Percentiles rank a stretch among this genome's conserved stretches.
Evolutionary conservation across 1,139 yeast genomes (phyloP).

Genomic region (Geotrichum phurueaensis): DNA sequence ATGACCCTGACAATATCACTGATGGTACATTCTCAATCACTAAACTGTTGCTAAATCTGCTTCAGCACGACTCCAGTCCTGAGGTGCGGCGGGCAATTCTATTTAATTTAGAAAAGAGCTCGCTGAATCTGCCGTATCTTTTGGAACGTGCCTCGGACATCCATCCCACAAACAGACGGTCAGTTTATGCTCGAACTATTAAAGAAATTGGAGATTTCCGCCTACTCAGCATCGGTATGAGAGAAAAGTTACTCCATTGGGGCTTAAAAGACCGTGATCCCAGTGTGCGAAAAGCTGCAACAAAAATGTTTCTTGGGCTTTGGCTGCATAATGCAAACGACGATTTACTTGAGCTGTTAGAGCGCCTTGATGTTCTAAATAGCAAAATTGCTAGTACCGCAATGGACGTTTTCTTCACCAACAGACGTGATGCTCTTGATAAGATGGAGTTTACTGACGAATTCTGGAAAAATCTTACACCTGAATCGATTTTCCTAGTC

Average conservation of each 20-base stretch:
- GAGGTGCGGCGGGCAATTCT: conserved; percentile 87
- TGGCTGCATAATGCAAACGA: conserved; percentile 71
- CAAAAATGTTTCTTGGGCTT: conserved; percentile 56
- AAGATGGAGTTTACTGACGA: conserved; percentile 51
- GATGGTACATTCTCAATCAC: conserved; percentile 39
- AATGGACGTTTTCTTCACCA: conserved; percentile 54
- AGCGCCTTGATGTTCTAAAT: conserved; percentile 60
- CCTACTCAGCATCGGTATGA: conserved; percentile 49
- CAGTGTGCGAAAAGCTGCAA: conserved; percentile 65
- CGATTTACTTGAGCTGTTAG: conserved; percentile 66
- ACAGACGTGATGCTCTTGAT: conserved; percentile 56
- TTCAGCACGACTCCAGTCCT: conserved; percentile 60
- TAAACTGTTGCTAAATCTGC: conserved; percentile 46
- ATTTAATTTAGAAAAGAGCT: conserved; percentile 56
- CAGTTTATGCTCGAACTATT: conserved; percentile 63
- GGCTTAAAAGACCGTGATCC: conserved; percentile 85
- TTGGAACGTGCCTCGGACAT: conserved; percentile 80
- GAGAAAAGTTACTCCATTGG: conserved; percentile 70
- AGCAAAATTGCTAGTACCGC: conserved; percentile 62
- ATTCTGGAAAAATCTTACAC: conserved; percentile 65
- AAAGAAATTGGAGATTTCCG: conserved; percentile 66
- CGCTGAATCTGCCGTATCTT: conserved; percentile 51
- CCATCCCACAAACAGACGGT: conserved; percentile 63
- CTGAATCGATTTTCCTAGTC: conserved; percentile 69
- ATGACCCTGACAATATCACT: conserved; percentile 37